Base-by-base conservation (phyloP, 2,329 filamentous ascomycete genomes). In the Arachnomyces sp. region DNA sequence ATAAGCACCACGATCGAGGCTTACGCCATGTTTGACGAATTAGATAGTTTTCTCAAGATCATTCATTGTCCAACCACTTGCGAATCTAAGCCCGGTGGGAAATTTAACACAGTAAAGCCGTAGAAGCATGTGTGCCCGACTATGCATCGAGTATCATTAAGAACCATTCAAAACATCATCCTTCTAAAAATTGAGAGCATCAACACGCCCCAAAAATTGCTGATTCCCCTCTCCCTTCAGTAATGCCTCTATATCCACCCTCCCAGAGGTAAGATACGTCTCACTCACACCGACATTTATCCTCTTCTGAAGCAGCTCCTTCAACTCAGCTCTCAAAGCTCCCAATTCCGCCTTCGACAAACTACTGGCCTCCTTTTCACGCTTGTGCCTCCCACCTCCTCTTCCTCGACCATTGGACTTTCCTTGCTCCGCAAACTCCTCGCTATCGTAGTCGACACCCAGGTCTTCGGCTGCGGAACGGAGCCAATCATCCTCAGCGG, bases 371-470 rank as follows among this genome's bases (percentile, higher is more conserved):
- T 82, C 77, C 54, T 81, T 78, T 57, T 92, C 82, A 64, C 84
- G 84, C 64, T 78, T 72, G 63, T 82, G 83, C 31, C 85, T 69
- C 1, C 83, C 82, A 30, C 77, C 78, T 6, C 87, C 87, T 28
- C 86, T 73, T 3, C 88, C 88, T 35, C 87, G 73, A 0, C 84
- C 82, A 36, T 76, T 75, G 54, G 74, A 73, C 39, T 70, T 72
- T 5, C 79, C 77, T 30, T 73, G 64, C 49, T 83, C 69, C 32
- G 75, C 84, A 46, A 94, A 82, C 34, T 93, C 87, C 28, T 94
- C 88, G 44, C 79, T 84, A 57, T 96, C 88, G 57, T 94, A 94
- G 38, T 95, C 90, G 0, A 96, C 85, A 1, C 92, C 92, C 0
- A 98, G 72, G 48, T 96, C 90, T 43, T 95, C 88, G 0, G 92